phyloP scores from a whole-genome alignment of 2,329 filamentous ascomycete genomes.

The Aureobasidium sp. region DNA sequence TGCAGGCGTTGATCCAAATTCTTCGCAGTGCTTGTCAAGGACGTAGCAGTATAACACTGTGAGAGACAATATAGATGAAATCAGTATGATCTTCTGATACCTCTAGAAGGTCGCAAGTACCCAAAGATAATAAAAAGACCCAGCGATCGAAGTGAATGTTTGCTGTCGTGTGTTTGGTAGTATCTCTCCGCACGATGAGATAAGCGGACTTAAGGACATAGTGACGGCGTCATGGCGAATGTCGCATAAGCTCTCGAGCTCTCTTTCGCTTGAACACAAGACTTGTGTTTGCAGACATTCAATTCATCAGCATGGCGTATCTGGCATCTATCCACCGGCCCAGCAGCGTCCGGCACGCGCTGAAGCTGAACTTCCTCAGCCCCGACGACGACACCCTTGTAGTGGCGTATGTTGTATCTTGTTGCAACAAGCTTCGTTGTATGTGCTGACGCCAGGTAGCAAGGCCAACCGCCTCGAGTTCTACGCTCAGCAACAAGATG shows the following conservation, averaged over 20 bases:
- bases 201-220: too few species aligned
- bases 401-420: conserved; percentile 61
- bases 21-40: too few species aligned
- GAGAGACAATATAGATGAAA: not conserved
- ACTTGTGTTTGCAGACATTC: not conserved
- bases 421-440: not conserved
- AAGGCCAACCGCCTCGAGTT: conserved; percentile 83
- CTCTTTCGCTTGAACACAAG: not conserved
- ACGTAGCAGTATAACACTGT: too few species aligned
- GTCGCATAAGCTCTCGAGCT: not conserved
- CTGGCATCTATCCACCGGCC: conserved; percentile 87
- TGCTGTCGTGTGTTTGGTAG: not conserved
- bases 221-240: conserved; percentile 5
- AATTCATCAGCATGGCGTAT: conserved; percentile 67
- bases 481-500: conserved; percentile 60
- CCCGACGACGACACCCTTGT: conserved; percentile 74
- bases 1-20: too few species aligned
- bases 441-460: conserved; percentile 29
- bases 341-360: conserved; percentile 82
- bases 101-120: not conserved
- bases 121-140: not conserved
- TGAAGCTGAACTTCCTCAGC: conserved; percentile 70
- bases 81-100: not conserved
- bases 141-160: not conserved
- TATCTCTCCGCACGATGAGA: not conserved